Evolutionary conservation across 1,284 basidiomycete genomes (phyloP).

Genomic region (Phylloboletellus chloephorus): DNA sequence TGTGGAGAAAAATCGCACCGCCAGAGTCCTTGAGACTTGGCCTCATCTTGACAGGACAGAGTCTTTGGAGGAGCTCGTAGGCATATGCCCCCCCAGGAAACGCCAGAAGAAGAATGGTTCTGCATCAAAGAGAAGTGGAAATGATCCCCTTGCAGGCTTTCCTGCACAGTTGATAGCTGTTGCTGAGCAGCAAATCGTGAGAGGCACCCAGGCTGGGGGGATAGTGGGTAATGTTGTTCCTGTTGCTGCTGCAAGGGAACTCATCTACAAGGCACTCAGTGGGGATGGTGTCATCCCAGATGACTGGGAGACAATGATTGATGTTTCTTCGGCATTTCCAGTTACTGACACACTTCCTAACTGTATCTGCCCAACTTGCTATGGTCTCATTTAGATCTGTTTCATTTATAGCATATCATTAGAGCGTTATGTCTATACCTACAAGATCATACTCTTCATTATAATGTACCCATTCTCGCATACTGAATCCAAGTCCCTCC

Average conservation of each 20-base stretch:
- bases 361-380: constrained; percentile 24
- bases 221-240: constrained; percentile 42
- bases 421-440: neutral
- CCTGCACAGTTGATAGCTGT: constrained; percentile 34
- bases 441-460: neutral
- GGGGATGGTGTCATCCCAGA: constrained; percentile 20
- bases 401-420: neutral
- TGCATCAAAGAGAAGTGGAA: neutral
- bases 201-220: constrained; percentile 36
- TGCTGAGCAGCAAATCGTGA: constrained; percentile 46
- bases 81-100: constrained; percentile 22
- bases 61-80: constrained; percentile 7
- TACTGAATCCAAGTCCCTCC: neutral
- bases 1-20: constrained; percentile 17
- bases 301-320: constrained; percentile 31
- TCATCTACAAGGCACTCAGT: constrained; percentile 36
- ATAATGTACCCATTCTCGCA: constrained; percentile 4
- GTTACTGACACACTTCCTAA: constrained; percentile 6
- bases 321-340: constrained; percentile 17
- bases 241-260: constrained; percentile 38
- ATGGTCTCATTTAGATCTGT: constrained; percentile 18
- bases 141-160: constrained; percentile 24
- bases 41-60: constrained; percentile 10
- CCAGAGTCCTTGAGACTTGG: constrained; percentile 14
- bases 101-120: constrained; percentile 4